Percentiles rank a stretch among this genome's conserved stretches.
Evolutionary conservation across 495 filamentous ascomycete genomes (phyloP).

Genomic region (Talaromyces nanjingensis): DNA sequence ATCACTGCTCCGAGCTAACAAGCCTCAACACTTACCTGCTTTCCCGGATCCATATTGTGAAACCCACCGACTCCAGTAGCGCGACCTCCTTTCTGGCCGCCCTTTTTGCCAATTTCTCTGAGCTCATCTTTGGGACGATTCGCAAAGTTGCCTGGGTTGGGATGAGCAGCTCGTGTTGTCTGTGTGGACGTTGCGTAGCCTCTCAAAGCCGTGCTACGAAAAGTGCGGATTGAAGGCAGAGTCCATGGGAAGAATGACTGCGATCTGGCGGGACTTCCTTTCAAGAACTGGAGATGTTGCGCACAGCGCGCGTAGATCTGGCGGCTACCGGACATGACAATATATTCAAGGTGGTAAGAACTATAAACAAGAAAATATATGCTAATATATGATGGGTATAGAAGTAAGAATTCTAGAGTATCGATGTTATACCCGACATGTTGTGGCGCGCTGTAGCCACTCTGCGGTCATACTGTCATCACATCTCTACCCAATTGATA

Average conservation of each 20-base stretch:
- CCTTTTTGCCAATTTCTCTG: slow-evolving; percentile 41
- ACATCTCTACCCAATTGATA: not conserved
- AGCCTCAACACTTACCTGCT: slow-evolving; percentile 26
- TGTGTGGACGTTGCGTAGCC: not conserved
- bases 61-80: slow-evolving; percentile 16
- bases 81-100: slow-evolving; percentile 29
- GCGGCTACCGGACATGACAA: not conserved
- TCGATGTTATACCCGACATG: slow-evolving; percentile 10
- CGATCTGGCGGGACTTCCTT: not conserved
- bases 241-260: not conserved
- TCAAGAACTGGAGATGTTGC: not conserved
- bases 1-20: not conserved
- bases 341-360: not conserved
- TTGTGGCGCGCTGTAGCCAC: slow-evolving; percentile 6
- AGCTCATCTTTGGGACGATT: slow-evolving; percentile 53
- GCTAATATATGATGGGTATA: not conserved
- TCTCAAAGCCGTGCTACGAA: not conserved
- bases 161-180: not conserved
- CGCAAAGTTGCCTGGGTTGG: slow-evolving; percentile 55
- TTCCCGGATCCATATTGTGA: slow-evolving; percentile 29
- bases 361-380: slow-evolving; percentile 11
- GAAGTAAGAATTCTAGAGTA: not conserved
- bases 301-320: not conserved
- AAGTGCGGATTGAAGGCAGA: not conserved
- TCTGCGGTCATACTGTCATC: slow-evolving; percentile 8